A percentile compares a stretch with the other conserved stretches of the same genome.
These are phyloP conservation scores for Fusarium guadeloupense DNA, from an alignment of 2,329 filamentous ascomycete species.

Conservation along the genomic window DNA sequence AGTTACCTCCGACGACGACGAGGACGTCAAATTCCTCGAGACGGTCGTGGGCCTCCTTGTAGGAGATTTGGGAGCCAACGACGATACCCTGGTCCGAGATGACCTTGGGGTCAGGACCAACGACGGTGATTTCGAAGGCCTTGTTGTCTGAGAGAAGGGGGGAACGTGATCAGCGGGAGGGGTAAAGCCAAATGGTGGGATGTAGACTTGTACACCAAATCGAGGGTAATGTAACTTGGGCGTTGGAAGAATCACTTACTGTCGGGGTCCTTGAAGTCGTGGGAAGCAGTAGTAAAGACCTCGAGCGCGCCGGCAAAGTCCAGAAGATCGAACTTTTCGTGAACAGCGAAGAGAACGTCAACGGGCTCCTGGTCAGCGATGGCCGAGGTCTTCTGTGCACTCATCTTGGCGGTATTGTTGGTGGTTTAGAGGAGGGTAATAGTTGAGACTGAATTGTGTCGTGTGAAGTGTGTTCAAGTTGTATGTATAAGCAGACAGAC, in stretches of 20 bases:
- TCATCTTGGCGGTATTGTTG: conserved; percentile 59
- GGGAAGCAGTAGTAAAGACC: conserved; percentile 60
- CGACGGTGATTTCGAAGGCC: conserved; percentile 68
- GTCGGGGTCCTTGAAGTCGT: conserved; percentile 64
- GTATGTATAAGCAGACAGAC: conserved; percentile 26
- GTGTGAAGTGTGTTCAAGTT: conserved; percentile 19
- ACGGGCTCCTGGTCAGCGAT: conserved; percentile 66
- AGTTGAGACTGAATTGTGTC: conserved; percentile 30
- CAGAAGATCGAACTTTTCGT: conserved; percentile 67
- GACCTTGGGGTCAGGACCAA: conserved; percentile 62
- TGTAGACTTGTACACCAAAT: not conserved
- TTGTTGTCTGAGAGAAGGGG: conserved; percentile 55
- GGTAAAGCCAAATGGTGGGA: conserved; percentile 27
- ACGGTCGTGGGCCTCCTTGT: conserved; percentile 78
- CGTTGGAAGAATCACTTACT: conserved; percentile 45
- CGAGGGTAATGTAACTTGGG: not conserved
- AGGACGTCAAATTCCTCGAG: conserved; percentile 82
- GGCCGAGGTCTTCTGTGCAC: conserved; percentile 65
- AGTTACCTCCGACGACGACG: conserved; percentile 78
- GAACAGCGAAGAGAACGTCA: conserved; percentile 68
- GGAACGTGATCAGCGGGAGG: conserved; percentile 37
- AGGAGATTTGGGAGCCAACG: conserved; percentile 78
- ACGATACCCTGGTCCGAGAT: conserved; percentile 71
- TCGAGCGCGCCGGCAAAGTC: conserved; percentile 67
- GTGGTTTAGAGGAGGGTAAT: conserved; percentile 35